phyloP scores from a whole-genome alignment of 2,329 filamentous ascomycete species.

The Arthrobotrys entomopaga region DNA sequence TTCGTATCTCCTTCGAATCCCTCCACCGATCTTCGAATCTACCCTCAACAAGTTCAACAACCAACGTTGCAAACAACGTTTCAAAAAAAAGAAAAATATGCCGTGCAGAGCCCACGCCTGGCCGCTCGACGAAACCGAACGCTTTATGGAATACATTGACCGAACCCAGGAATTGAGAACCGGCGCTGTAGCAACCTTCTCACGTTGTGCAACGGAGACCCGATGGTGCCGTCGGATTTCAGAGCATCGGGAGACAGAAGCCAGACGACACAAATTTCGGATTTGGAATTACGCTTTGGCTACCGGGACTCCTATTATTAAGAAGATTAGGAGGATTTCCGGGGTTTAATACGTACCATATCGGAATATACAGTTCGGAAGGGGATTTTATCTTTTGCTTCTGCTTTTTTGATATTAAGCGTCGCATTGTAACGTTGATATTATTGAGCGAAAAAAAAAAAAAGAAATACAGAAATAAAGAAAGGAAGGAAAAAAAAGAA shows the following conservation, averaged over 20 bases:
- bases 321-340: slow-evolving; percentile 24
- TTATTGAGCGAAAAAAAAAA: no score
- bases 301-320: slow-evolving; percentile 36
- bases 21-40: no score
- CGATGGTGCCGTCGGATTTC: slow-evolving; percentile 42
- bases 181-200: slow-evolving; percentile 2
- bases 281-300: slow-evolving; percentile 33
- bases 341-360: not conserved
- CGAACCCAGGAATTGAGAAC: slow-evolving; percentile 14
- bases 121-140: slow-evolving; percentile 34
- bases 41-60: no score
- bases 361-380: no score
- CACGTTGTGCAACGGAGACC: slow-evolving; percentile 18
- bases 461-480: no score
- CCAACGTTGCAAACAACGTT: no score
- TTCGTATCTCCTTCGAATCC: no score
- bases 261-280: slow-evolving; percentile 3
- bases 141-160: slow-evolving; percentile 35
- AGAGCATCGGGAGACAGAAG: slow-evolving; percentile 28
- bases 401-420: no score
- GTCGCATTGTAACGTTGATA: no score
- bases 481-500: no score
- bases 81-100: no score
- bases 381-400: no score
- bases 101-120: slow-evolving; percentile 51